Evolutionary conservation across 257 asterid genomes (phyloP), one percentile per base, ranked within the genome.

Genomic region (Ajuga chamaepitys): DNA sequence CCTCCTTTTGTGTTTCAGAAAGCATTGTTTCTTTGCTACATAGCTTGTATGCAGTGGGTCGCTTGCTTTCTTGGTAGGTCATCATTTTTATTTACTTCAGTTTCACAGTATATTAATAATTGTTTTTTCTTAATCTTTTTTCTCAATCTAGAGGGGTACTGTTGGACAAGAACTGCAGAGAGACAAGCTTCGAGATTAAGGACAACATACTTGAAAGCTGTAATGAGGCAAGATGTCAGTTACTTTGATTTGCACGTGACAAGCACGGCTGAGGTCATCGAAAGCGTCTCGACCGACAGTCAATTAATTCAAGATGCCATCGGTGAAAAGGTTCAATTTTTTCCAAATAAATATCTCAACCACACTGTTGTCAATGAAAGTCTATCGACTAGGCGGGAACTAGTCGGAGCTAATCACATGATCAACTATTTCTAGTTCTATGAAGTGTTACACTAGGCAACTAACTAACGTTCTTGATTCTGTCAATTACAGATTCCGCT

Each of bases 141-240:
- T 51, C 17, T 38, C 9, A n/a, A 20, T 26, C 32, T 9, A 93
- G 99, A 94, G 95, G 97, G 96, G 1, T 94, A 83, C 76, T 94
- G 97, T 61, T 94, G 97, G 97, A 85, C 97, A 57, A 84, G 96
- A 78, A 90, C 99, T 8, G 96, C 93, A 9, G 97, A 89, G 81
- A 84, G 97, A 52, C 97, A 89, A 77, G 96, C 97, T 18, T 86
- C 95, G 0, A 79, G 86, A 56, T 44, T 93, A 51, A 75, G 97
- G 62, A 74, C 81, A 10, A 77, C 83, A 34, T 93, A 93, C 63
- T 60, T 93, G 7, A 86, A 86, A 79, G 97, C 99, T 52, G 95
- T 89, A 57, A 72, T 93, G 74, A 83, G 99, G 69, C 99, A 93
- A 78, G 97, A 93, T 51, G 92, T 93, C 1, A 96, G 97, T 54